Percentiles rank a stretch among this genome's conserved stretches.
Evolutionary conservation across 495 filamentous ascomycete genomes (phyloP).

Genomic region (Trichoderma parareesei): DNA sequence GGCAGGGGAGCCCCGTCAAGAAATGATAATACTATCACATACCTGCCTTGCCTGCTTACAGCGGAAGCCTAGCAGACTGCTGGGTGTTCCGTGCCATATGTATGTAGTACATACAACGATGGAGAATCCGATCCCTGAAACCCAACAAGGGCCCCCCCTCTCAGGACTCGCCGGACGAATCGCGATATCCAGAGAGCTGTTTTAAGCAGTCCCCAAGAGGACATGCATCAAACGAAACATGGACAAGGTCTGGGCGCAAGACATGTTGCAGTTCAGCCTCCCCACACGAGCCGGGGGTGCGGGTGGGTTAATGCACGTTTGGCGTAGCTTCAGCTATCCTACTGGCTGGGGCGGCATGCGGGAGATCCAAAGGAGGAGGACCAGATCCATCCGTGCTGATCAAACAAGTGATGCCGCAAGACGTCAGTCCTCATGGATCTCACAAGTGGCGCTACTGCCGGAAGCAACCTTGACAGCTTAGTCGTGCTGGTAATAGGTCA

Average conservation of each 20-base stretch:
- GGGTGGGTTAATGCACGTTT: background rate
- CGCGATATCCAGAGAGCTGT: background rate
- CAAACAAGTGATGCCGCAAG: constrained; percentile 2
- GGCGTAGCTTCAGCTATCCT: background rate
- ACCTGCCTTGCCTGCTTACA: no score
- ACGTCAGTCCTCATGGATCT: background rate
- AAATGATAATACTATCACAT: no score
- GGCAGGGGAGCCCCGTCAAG: no score
- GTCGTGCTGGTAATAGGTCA: background rate
- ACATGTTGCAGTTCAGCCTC: background rate
- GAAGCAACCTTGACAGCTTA: background rate
- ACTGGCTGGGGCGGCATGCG: background rate
- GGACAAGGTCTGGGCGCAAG: background rate
- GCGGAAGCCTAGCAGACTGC: no score
- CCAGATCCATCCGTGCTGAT: constrained; percentile 8
- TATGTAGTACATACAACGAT: no score
- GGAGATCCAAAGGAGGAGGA: constrained; percentile 1
- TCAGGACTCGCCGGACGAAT: background rate
- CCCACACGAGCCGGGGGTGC: constrained; percentile 5
- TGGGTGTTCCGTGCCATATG: no score
- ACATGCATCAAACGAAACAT: background rate
- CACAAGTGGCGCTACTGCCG: background rate
- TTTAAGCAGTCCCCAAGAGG: no score
- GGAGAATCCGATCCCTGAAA: no score
- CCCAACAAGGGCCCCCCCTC: no score